Evolutionary conservation across 1,284 basidiomycete species (phyloP), one percentile per base, ranked within the genome.

Genomic region (Tilletia caries): DNA sequence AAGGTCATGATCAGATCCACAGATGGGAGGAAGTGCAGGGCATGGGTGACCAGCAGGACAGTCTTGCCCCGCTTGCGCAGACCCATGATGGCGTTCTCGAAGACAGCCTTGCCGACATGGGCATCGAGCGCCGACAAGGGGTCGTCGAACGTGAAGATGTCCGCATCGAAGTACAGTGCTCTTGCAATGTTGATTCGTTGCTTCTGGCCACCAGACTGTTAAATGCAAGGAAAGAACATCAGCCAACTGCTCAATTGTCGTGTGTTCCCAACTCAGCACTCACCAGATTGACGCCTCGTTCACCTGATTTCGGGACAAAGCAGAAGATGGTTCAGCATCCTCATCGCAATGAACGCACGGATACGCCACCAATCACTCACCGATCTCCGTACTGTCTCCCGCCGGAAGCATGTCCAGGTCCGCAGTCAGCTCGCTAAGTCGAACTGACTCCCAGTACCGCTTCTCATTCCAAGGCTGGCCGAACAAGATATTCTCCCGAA

Each of bases 341-440:
- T 29, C 2, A 25, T 27, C 25, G 27, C 13, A 46, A 8, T 10
- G 10, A 27, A 50, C n/a, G 23, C 20, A 32, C 13, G n/a, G 1
- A 23, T 48, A 2, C 34, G 23, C n/a, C n/a, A 32, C 1, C 1
- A 46, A 37, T 18, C 1, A 62, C 89, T 91, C 89, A 87, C 75
- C 66, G 60, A 82, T 79, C 69, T 76, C 79, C 87, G 91, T 92
- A 72, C 91, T 78, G 80, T 92, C 91, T 10, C 91, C 91, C 77
- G 90, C 88, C 0, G 90, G 88, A 0, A 93, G 85, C 32, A 90
- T 85, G 68, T 89, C 87, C n/a, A 92, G 83, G 81, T 92, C 91
- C 0, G 88, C 86, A 60, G 70, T 75, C 66, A 73, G 79, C 71
- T 70, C 79, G 37, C 70, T 76, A 6, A 70, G 78, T 68, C 74